Percentiles rank a stretch among this genome's conserved stretches.
phyloP scores from a whole-genome alignment of 257 asterid genomes.

The Solanum appendiculatum region DNA sequence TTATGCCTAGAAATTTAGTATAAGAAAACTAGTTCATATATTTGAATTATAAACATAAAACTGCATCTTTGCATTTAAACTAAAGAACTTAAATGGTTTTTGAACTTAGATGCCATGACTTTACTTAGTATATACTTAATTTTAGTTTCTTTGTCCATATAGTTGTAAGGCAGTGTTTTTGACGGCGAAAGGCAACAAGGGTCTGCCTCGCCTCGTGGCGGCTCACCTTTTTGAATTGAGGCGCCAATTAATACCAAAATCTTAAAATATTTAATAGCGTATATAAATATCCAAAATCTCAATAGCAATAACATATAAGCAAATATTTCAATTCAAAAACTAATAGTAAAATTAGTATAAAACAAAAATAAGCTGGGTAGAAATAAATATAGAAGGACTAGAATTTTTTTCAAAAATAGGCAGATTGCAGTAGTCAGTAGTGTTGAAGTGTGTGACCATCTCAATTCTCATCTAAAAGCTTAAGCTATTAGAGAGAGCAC shows the following conservation, averaged over 20 bases:
- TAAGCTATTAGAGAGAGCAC: too few species aligned
- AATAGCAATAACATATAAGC: background rate
- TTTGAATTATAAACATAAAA: background rate
- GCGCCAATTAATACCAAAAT: background rate
- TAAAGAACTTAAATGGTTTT: background rate
- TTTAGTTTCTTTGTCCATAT: background rate
- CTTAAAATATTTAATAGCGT: too few species aligned
- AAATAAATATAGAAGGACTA: too few species aligned
- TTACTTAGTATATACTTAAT: background rate
- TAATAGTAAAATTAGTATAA: background rate
- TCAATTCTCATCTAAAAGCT: too few species aligned
- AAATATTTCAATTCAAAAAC: background rate
- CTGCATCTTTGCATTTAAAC: background rate
- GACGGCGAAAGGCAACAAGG: background rate
- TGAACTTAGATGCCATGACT: background rate
- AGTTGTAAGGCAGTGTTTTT: background rate
- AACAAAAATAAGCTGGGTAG: background rate
- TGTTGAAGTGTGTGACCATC: too few species aligned
- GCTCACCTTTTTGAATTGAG: background rate
- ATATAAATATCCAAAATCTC: background rate
- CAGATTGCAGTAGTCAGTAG: too few species aligned
- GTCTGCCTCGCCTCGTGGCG: background rate
- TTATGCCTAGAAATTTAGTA: background rate
- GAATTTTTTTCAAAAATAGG: too few species aligned
- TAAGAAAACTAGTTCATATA: background rate